These are phyloP conservation scores for Eucalyptus fibrosa DNA, from an alignment of 345 rosid genomes.

Conservation along the genomic window DNA sequence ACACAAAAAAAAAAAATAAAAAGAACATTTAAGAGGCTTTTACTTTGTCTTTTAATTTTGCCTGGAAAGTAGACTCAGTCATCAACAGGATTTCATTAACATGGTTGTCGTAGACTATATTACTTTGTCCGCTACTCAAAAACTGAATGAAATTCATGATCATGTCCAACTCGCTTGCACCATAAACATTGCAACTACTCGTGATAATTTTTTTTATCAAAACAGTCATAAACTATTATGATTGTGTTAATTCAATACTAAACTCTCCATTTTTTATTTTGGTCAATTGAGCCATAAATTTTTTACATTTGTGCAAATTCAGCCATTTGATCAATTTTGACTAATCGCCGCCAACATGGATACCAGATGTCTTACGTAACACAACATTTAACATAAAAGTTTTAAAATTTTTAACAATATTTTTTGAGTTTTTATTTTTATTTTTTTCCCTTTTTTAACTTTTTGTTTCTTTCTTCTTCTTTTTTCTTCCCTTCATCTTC, in stretches of 20 bases:
- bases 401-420: fast-evolving
- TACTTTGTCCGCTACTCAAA: background rate
- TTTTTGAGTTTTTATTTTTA: too few relatives aligned
- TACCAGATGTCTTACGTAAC: fast-evolving
- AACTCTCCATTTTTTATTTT: fast-evolving
- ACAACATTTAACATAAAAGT: too few relatives aligned
- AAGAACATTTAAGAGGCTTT: background rate
- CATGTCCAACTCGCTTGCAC: background rate
- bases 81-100: background rate
- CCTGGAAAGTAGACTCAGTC: background rate
- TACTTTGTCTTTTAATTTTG: background rate
- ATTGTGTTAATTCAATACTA: fast-evolving
- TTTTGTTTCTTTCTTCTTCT: too few relatives aligned
- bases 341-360: fast-evolving
- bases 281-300: fast-evolving
- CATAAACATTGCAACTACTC: background rate
- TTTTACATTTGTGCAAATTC: fast-evolving
- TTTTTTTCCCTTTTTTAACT: fast-evolving
- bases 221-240: fast-evolving
- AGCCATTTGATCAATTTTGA: fast-evolving
- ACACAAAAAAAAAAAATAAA: background rate
- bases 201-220: background rate
- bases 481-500: too few relatives aligned
- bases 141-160: background rate
- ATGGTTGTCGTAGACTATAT: background rate